phyloP scores from a whole-genome alignment of 441 rosid species.

The Brassica balearica region DNA sequence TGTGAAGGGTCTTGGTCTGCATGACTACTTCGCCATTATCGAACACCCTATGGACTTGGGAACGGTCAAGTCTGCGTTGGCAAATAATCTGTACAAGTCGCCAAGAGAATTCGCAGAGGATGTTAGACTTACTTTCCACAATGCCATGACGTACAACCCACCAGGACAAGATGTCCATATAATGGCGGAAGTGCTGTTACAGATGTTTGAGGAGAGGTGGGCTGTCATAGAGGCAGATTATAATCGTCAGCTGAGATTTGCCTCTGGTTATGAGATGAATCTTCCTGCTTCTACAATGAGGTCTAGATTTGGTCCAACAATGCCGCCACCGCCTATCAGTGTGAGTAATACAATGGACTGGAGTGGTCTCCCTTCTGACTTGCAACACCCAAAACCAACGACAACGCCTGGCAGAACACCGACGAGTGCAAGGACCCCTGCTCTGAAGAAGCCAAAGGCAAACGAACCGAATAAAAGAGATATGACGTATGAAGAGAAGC shows the following conservation, averaged over 20 bases:
- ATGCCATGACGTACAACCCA: conserved; percentile 96
- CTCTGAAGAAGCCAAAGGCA: conserved; percentile 96
- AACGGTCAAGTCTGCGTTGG: conserved; percentile 72
- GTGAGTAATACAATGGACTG: conserved; percentile 81
- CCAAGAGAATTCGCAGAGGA: conserved; percentile 97
- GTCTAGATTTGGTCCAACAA: conserved; percentile 64
- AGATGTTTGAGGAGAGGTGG: conserved; percentile 92
- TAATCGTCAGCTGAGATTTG: conserved; percentile 69
- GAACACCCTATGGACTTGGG: conserved; percentile 98
- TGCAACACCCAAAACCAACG: conserved; percentile 51
- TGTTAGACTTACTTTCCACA: conserved; percentile 95
- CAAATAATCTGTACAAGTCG: conserved; percentile 84
- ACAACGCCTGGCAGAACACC: conserved; percentile 61
- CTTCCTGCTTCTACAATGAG: conserved; percentile 59
- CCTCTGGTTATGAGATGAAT: conserved; percentile 57
- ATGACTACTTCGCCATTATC: conserved; percentile 81
- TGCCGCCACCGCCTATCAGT: conserved; percentile 76
- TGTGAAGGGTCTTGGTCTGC: conserved; percentile 76
- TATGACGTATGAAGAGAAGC: conserved; percentile 98
- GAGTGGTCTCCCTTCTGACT: conserved; percentile 33
- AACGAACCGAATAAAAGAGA: conserved; percentile 96
- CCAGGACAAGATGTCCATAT: conserved; percentile 92
- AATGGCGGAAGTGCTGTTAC: conserved; percentile 79
- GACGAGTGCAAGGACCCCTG: conserved; percentile 74
- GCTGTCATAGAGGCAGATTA: conserved; percentile 78